Percentiles rank a stretch among this genome's conserved stretches.
Evolutionary conservation across 73 alveolate species (phyloP).

Genomic region (Durusdinium trenchii): DNA sequence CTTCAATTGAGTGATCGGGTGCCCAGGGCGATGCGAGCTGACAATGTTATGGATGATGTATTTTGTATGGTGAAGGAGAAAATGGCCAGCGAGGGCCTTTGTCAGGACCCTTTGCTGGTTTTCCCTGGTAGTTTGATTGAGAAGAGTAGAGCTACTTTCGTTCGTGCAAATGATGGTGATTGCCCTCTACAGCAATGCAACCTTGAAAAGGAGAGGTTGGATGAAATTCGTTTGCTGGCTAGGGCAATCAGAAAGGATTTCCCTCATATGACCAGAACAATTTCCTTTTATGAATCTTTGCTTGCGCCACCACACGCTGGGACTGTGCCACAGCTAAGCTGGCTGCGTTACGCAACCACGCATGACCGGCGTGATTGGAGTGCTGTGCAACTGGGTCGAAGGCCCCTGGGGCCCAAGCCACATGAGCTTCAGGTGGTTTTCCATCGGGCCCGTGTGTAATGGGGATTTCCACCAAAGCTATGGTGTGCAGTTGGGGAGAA

Average conservation of each 20-base stretch:
- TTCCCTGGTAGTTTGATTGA: not conserved
- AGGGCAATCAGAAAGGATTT: not conserved
- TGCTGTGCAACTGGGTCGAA: not conserved
- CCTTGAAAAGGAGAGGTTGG: not conserved
- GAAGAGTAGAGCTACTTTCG: not conserved
- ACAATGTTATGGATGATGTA: not conserved
- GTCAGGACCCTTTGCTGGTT: not conserved
- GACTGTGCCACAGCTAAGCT: not conserved
- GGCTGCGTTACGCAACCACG: not conserved
- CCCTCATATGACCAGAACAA: not conserved
- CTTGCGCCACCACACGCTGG: not conserved
- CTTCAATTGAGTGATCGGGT: not conserved
- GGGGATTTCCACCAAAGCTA: not conserved
- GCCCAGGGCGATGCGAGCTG: not conserved
- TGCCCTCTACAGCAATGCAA: not conserved
- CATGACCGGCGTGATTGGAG: not conserved
- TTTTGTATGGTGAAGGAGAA: conserved; percentile 24
- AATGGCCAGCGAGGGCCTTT: not conserved
- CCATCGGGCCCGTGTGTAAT: conserved; percentile 10
- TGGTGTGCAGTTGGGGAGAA: not conserved
- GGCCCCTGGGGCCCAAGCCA: not conserved
- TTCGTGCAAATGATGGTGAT: not conserved
- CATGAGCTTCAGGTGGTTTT: conserved; percentile 8
- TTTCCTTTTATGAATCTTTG: not conserved
- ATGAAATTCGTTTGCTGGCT: not conserved